Evolutionary conservation across 306 rosid species (phyloP).

Genomic region (Sesbania bispinosa): DNA sequence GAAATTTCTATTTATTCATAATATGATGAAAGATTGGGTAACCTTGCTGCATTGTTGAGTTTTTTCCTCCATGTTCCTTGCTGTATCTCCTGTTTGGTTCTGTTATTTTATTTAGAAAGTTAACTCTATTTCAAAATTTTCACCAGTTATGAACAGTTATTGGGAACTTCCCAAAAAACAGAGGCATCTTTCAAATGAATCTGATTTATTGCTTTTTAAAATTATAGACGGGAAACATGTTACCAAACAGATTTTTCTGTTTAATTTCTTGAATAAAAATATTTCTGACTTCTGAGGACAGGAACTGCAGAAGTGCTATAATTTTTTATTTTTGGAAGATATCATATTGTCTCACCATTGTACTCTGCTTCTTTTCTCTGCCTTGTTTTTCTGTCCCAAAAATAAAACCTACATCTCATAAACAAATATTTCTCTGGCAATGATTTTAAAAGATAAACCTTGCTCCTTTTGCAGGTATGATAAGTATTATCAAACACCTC

Average conservation of each 20-base stretch:
- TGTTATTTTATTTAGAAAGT: neutral
- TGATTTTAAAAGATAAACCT: neutral
- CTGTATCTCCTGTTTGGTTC: neutral
- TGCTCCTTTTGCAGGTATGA: constrained; percentile 65
- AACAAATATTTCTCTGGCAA: constrained; percentile 9
- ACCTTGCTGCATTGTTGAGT: neutral
- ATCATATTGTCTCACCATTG: neutral
- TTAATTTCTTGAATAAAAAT: neutral
- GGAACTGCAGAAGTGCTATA: neutral
- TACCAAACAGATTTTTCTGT: neutral
- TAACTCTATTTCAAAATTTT: neutral
- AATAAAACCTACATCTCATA: neutral
- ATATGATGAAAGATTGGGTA: neutral
- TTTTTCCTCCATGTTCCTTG: neutral
- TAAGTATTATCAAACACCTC: constrained; percentile 96
- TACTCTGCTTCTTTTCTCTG: neutral
- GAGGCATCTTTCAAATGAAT: neutral
- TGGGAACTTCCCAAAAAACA: neutral
- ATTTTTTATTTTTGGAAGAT: neutral
- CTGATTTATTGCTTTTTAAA: neutral
- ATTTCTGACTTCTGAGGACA: neutral
- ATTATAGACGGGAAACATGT: neutral
- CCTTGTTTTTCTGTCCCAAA: neutral
- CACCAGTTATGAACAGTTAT: neutral
- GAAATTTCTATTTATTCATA: constrained; percentile 1